Evolutionary conservation across 345 rosid genomes (phyloP).

Genomic region (Eucalyptus curtisii): DNA sequence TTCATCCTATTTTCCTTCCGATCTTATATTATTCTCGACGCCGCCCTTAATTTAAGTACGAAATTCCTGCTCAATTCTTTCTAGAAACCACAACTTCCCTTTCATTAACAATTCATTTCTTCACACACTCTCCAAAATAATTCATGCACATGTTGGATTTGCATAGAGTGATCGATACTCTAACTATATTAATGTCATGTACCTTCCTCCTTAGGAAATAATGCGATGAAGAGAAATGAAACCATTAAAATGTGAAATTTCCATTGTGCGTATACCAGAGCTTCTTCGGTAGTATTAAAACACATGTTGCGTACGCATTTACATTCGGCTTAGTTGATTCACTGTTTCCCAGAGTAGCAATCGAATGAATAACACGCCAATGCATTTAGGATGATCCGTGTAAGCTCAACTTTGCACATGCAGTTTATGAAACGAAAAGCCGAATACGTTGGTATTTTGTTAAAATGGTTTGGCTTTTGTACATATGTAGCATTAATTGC

Average conservation of each 20-base stretch:
- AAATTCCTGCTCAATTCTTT: not conserved
- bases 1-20: not conserved
- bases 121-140: not conserved
- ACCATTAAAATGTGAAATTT: not conserved
- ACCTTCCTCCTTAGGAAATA: not conserved
- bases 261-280: not conserved
- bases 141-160: not conserved
- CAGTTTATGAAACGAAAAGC: not conserved
- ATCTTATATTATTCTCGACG: not conserved
- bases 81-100: not conserved
- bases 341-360: not conserved
- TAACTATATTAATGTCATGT: not conserved
- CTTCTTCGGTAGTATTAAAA: not conserved
- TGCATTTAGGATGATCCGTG: not conserved
- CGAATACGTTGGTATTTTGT: not conserved
- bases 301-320: not conserved
- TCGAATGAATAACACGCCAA: not conserved
- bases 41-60: not conserved
- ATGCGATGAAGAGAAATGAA: not conserved
- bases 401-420: not conserved
- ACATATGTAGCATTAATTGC: constrained; percentile 2
- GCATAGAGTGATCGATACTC: not conserved
- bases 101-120: not conserved
- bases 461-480: constrained; percentile 8
- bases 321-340: not conserved